Conservation (phyloP, 441 rosid species). For the Gossypium schwendimanii region DNA sequence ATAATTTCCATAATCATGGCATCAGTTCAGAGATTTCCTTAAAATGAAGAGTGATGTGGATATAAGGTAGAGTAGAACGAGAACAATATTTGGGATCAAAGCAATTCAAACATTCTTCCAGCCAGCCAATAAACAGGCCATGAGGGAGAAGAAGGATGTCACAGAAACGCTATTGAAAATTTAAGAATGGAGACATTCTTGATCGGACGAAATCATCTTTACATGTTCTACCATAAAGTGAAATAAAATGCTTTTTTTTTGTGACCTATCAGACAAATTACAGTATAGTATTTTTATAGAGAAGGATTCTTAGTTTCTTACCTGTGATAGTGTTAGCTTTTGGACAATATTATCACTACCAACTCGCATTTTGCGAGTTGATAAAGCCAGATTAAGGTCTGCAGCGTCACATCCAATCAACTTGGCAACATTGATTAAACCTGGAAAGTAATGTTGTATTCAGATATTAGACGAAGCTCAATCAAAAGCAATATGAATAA, state of each 20-base stretch:
- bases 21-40: neutral
- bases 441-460: conserved; percentile 35
- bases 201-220: neutral
- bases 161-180: neutral
- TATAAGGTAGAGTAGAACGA: neutral
- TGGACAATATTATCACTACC: conserved; percentile 89
- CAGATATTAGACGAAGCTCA: neutral
- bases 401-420: conserved; percentile 70
- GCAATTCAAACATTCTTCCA: neutral
- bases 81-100: neutral
- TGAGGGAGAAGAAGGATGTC: neutral
- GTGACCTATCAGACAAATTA: neutral
- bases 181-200: neutral
- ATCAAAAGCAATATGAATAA: conserved; percentile 3
- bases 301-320: conserved; percentile 31
- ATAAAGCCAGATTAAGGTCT: conserved; percentile 68
- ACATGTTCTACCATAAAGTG: neutral
- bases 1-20: neutral
- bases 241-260: neutral
- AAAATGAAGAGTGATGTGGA: neutral
- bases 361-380: conserved; percentile 93
- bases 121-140: neutral
- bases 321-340: conserved; percentile 85
- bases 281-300: neutral
- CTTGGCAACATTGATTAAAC: conserved; percentile 65